Evolutionary conservation across 139 green algal species (phyloP).

Genomic region (Tetratostichococcus sp.): DNA sequence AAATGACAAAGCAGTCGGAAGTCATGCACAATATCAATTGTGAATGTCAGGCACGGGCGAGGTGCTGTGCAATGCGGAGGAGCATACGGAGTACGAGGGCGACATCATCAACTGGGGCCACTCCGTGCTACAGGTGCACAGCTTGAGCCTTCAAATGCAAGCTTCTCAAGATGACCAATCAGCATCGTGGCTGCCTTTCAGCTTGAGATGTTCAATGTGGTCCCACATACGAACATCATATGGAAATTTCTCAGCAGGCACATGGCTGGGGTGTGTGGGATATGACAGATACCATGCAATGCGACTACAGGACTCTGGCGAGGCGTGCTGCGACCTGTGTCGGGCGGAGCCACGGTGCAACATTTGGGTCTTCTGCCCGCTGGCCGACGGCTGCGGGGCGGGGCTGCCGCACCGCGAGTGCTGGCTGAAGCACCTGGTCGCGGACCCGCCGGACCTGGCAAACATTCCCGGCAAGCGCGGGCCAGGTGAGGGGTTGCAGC

Average conservation of each 20-base stretch:
- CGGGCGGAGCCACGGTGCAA: constrained; percentile 18
- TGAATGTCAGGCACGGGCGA: too few species aligned
- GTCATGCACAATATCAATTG: too few species aligned
- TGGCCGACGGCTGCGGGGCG: constrained; percentile 1
- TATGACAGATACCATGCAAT: too few species aligned
- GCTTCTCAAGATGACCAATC: not conserved
- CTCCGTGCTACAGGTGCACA: not conserved
- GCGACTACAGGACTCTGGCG: not conserved
- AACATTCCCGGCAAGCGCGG: constrained; percentile 4
- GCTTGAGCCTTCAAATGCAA: too few species aligned
- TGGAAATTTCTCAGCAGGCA: too few species aligned
- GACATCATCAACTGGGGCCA: not conserved
- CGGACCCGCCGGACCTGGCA: constrained; percentile 4
- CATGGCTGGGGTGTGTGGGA: too few species aligned
- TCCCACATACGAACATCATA: too few species aligned
- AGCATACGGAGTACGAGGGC: constrained; percentile 28
- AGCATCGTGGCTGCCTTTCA: not conserved
- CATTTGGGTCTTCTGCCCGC: constrained; percentile 14
- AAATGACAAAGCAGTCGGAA: too few species aligned
- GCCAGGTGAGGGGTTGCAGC: constrained; percentile 15
- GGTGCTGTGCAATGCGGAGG: constrained; percentile 8
- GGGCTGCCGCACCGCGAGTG: constrained; percentile 13
- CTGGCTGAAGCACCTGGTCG: constrained; percentile 31
- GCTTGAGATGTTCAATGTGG: too few species aligned
- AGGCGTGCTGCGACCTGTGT: constrained; percentile 23